A percentile compares a stretch with the other conserved stretches of the same genome.
Evolutionary conservation across 257 asterid species (phyloP).

Genomic region (Salvia rosmarinus): DNA sequence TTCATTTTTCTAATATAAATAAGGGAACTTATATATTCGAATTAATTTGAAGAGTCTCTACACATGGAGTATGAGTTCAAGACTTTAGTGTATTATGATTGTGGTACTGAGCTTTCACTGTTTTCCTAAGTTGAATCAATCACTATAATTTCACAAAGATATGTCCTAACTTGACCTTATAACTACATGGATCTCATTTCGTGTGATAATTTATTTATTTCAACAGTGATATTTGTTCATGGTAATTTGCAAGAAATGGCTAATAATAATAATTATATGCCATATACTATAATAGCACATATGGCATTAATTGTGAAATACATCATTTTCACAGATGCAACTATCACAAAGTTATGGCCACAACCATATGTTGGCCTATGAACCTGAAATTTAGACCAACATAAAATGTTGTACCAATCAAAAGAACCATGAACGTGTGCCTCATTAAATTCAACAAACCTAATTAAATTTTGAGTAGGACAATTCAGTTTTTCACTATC

Average conservation of each 20-base stretch:
- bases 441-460: constrained; percentile 42
- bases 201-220: no score
- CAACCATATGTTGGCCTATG: constrained; percentile 20
- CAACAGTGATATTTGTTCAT: neutral
- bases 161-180: no score
- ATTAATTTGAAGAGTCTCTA: no score
- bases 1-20: no score
- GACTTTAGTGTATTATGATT: no score
- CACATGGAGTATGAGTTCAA: no score
- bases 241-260: neutral
- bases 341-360: neutral
- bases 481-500: constrained; percentile 34
- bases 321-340: neutral
- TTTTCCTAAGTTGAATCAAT: no score
- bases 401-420: constrained; percentile 28
- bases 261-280: neutral
- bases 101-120: no score
- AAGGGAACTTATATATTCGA: no score
- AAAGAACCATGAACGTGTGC: constrained; percentile 55
- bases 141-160: no score
- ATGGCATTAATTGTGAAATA: neutral
- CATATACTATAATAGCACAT: neutral
- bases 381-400: constrained; percentile 30
- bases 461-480: constrained; percentile 13
- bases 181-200: no score